phyloP scores from a whole-genome alignment of 2,329 filamentous ascomycete species.

The Fusarium poae region DNA sequence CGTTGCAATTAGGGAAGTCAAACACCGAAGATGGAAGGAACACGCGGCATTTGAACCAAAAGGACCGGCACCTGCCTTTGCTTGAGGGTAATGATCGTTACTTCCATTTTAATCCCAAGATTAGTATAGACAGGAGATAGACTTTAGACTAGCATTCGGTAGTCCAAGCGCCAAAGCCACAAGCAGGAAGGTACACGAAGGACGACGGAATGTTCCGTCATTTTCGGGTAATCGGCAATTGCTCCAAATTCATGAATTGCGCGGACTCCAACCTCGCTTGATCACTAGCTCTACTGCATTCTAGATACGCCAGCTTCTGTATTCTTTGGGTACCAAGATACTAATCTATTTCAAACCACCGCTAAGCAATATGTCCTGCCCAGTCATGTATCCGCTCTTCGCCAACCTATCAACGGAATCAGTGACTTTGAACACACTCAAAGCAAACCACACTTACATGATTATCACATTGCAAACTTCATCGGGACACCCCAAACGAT shows the following conservation, averaged over 20 bases:
- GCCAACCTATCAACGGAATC: constrained; percentile 5
- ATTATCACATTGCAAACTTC: constrained; percentile 54
- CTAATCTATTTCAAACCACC: constrained; percentile 28
- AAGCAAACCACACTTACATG: constrained; percentile 46
- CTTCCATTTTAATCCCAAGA: neutral
- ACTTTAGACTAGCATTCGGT: neutral
- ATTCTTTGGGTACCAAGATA: neutral
- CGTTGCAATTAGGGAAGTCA: neutral
- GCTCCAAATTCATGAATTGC: neutral
- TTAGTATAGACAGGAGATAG: constrained; percentile 1
- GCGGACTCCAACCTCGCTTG: neutral
- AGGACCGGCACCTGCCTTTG: neutral
- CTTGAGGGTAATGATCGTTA: neutral
- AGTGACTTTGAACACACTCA: neutral
- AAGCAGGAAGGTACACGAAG: neutral
- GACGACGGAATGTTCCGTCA: neutral
- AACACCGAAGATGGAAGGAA: constrained; percentile 23
- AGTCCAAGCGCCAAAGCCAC: constrained; percentile 1
- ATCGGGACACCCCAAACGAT: constrained; percentile 52
- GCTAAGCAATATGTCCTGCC: constrained; percentile 19
- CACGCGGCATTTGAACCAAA: constrained; percentile 21
- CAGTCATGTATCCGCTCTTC: constrained; percentile 29
- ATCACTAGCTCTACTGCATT: neutral
- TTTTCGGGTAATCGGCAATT: neutral
- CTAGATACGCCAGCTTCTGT: neutral